These are phyloP conservation scores for Shiraia bambusicola DNA, from an alignment of 2,329 filamentous ascomycete genomes.

Conservation along the genomic window DNA sequence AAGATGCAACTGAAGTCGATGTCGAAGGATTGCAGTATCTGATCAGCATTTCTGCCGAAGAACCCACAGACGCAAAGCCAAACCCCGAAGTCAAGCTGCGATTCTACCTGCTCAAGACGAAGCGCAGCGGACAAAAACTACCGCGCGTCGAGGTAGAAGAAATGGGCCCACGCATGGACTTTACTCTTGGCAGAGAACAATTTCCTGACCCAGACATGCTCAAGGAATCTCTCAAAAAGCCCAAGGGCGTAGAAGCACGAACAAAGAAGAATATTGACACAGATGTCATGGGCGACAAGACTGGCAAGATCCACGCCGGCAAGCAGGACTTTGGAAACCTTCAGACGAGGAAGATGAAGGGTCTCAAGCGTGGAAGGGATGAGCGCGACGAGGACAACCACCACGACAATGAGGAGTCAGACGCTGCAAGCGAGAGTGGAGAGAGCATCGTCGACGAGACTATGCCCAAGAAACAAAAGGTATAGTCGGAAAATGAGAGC, in stretches of 20 bases:
- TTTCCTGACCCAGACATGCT: constrained; percentile 76
- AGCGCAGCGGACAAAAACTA: constrained; percentile 80
- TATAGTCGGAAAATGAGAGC: constrained; percentile 10
- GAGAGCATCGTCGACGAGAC: constrained; percentile 18
- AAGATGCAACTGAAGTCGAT: constrained; percentile 78
- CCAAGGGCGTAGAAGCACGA: constrained; percentile 70
- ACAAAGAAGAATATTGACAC: constrained; percentile 97
- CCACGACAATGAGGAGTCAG: constrained; percentile 23
- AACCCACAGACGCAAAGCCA: constrained; percentile 48
- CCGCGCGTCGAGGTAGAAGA: constrained; percentile 92
- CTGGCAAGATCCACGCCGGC: constrained; percentile 87
- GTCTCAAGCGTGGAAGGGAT: constrained; percentile 75
- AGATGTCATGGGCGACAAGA: constrained; percentile 92
- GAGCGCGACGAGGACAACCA: constrained; percentile 38
- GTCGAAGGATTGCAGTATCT: constrained; percentile 94
- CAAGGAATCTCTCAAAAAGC: constrained; percentile 89
- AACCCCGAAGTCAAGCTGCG: constrained; percentile 63
- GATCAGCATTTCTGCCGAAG: constrained; percentile 74
- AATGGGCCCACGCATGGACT: constrained; percentile 92
- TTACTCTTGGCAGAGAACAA: constrained; percentile 76
- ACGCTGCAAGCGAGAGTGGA: constrained; percentile 14
- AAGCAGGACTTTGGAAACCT: constrained; percentile 84
- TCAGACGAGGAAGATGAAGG: constrained; percentile 99
- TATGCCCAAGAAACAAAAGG: constrained; percentile 30
- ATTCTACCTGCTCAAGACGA: constrained; percentile 82